phyloP scores from a whole-genome alignment of 2,329 filamentous ascomycete species.

The Ophiocordyceps camponoti-leonardi region DNA sequence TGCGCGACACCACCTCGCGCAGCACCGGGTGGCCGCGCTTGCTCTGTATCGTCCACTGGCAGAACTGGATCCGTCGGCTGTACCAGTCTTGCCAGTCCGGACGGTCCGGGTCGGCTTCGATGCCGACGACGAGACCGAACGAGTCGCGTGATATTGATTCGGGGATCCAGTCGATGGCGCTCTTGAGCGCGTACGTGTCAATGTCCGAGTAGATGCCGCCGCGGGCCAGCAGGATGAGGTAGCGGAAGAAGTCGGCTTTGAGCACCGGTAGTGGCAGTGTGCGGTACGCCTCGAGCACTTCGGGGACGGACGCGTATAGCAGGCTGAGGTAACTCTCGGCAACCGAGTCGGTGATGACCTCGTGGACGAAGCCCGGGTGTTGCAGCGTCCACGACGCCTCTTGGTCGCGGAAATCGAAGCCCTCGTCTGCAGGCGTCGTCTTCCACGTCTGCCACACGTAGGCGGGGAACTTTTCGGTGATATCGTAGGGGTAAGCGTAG shows the following conservation, averaged over 20 bases:
- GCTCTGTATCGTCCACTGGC: constrained; percentile 95
- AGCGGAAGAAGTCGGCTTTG: constrained; percentile 66
- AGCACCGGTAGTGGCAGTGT: constrained; percentile 57
- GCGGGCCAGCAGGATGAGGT: constrained; percentile 46
- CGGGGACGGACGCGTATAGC: constrained; percentile 68
- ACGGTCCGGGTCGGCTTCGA: constrained; percentile 89
- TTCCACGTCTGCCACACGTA: constrained; percentile 99
- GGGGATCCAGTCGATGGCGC: constrained; percentile 79
- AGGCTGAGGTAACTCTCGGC: constrained; percentile 68
- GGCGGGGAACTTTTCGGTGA: constrained; percentile 76
- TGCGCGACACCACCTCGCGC: constrained; percentile 69
- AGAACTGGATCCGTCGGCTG: constrained; percentile 90
- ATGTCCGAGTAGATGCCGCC: constrained; percentile 73
- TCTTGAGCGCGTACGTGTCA: constrained; percentile 72
- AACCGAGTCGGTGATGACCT: constrained; percentile 87
- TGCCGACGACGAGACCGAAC: constrained; percentile 79
- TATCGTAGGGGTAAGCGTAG: constrained; percentile 88
- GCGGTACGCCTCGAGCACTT: constrained; percentile 61
- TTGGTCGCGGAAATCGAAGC: constrained; percentile 66
- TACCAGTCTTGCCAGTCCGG: constrained; percentile 93
- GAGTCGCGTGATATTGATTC: constrained; percentile 55
- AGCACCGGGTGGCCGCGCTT: constrained; percentile 91
- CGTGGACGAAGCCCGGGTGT: constrained; percentile 86
- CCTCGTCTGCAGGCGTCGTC: constrained; percentile 55
- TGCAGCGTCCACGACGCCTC: constrained; percentile 80